Evolutionary conservation across 305 asterid genomes (phyloP).

Genomic region (Fraxinus greggii): DNA sequence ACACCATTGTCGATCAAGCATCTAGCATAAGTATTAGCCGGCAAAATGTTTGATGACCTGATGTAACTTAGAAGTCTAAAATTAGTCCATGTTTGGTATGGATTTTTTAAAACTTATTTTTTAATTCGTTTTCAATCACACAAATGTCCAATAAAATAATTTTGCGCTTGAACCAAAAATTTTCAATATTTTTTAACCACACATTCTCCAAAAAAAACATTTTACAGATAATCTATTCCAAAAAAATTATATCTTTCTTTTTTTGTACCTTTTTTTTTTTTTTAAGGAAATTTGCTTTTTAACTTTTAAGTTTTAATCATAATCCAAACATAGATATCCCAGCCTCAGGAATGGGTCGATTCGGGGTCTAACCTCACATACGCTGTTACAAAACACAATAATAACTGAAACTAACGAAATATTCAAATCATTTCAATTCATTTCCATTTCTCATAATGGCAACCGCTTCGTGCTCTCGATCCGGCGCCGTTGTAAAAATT

Average conservation of each 20-base stretch:
- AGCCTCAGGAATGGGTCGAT: neutral
- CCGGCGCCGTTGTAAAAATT: slow-evolving; percentile 36
- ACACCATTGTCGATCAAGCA: neutral
- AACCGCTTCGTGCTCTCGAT: slow-evolving; percentile 2
- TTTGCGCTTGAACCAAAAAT: neutral
- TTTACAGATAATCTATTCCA: neutral
- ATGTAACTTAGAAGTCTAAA: neutral
- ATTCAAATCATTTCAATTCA: neutral
- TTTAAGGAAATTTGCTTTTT: too few species aligned
- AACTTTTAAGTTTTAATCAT: neutral
- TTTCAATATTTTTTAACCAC: too few species aligned
- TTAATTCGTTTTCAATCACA: neutral
- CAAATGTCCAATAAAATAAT: neutral
- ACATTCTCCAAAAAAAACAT: too few species aligned
- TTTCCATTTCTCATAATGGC: slow-evolving; percentile 17
- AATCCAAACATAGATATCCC: neutral
- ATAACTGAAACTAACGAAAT: neutral
- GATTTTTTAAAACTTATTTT: too few species aligned
- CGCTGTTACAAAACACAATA: neutral
- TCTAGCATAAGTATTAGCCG: neutral
- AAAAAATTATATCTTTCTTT: too few species aligned
- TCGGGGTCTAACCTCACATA: neutral
- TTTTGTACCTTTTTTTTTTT: too few species aligned
- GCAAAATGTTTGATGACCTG: neutral
- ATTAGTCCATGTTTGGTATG: neutral